phyloP scores from a whole-genome alignment of 371 early-diverging fungal species.

The Batkoa obscura region DNA sequence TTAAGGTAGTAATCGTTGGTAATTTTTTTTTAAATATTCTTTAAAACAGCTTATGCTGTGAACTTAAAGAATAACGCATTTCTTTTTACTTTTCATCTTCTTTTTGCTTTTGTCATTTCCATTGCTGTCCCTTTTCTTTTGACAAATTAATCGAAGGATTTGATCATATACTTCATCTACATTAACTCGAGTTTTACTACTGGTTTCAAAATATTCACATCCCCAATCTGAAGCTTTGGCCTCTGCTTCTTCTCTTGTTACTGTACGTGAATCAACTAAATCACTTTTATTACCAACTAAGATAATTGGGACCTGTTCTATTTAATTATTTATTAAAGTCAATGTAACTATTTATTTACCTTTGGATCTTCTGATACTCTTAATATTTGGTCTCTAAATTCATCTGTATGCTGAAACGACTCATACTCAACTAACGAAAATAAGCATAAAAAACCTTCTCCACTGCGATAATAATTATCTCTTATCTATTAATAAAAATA shows the following conservation, averaged over 20 bases:
- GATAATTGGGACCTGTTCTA: too few relatives aligned
- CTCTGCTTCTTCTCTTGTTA: slow-evolving; percentile 40
- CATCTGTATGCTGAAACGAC: slow-evolving; percentile 60
- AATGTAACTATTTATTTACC: too few relatives aligned
- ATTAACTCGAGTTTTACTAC: slow-evolving; percentile 71
- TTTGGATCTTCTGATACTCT: slow-evolving; percentile 70
- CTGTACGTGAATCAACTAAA: slow-evolving; percentile 39
- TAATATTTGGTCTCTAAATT: slow-evolving; percentile 74
- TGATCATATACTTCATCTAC: slow-evolving; percentile 60
- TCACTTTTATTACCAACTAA: slow-evolving; percentile 80
- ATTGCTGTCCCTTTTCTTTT: too few relatives aligned
- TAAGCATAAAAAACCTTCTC: slow-evolving; percentile 79
- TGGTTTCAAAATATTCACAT: slow-evolving; percentile 67
- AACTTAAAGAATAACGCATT: too few relatives aligned
- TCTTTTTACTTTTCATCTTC: too few relatives aligned
- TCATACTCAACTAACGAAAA: slow-evolving; percentile 70
- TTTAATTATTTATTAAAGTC: too few relatives aligned
- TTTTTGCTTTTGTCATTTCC: too few relatives aligned
- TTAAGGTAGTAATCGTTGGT: too few relatives aligned
- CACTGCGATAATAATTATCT: slow-evolving; percentile 79
- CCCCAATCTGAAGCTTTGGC: slow-evolving; percentile 56
- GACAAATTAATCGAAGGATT: slow-evolving; percentile 59
- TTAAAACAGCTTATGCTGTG: too few relatives aligned
- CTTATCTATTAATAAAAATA: slow-evolving; percentile 32
- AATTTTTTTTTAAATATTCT: too few relatives aligned